Conservation (phyloP, 2,329 filamentous ascomycete species). For the Pezicula carpinea region DNA sequence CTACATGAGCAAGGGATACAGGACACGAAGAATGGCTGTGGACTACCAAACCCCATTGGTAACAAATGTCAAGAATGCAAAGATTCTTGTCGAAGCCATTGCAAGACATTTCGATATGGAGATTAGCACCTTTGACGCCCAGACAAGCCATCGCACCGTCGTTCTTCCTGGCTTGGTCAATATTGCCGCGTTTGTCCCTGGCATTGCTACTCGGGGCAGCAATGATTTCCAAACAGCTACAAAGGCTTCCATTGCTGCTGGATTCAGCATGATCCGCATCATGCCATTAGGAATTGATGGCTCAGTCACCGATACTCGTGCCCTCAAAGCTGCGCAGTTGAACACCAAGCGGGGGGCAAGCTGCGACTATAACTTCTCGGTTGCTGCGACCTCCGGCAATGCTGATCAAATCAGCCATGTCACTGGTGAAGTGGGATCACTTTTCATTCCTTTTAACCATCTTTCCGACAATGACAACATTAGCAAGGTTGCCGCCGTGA, state of each 20-base stretch:
- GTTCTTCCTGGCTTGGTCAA: conserved; percentile 73
- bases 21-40: conserved; percentile 94
- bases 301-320: conserved; percentile 66
- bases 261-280: conserved; percentile 76
- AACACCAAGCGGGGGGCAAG: conserved; percentile 63
- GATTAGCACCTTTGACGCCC: conserved; percentile 80
- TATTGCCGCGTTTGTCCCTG: conserved; percentile 74
- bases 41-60: conserved; percentile 92
- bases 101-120: conserved; percentile 82
- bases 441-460: conserved; percentile 78
- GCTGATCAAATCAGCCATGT: conserved; percentile 70
- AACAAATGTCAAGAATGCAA: conserved; percentile 98
- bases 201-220: conserved; percentile 59
- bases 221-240: conserved; percentile 66
- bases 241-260: conserved; percentile 67
- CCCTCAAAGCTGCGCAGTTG: conserved; percentile 67
- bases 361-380: conserved; percentile 78
- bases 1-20: conserved; percentile 98
- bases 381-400: conserved; percentile 69
- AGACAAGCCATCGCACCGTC: conserved; percentile 79
- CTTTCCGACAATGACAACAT: conserved; percentile 79
- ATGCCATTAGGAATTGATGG: conserved; percentile 72
- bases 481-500: conserved; percentile 76
- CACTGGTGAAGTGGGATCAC: conserved; percentile 68
- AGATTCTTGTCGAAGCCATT: conserved; percentile 92